Evolutionary conservation across 441 rosid genomes (phyloP).

Genomic region (Lepidium campestre): DNA sequence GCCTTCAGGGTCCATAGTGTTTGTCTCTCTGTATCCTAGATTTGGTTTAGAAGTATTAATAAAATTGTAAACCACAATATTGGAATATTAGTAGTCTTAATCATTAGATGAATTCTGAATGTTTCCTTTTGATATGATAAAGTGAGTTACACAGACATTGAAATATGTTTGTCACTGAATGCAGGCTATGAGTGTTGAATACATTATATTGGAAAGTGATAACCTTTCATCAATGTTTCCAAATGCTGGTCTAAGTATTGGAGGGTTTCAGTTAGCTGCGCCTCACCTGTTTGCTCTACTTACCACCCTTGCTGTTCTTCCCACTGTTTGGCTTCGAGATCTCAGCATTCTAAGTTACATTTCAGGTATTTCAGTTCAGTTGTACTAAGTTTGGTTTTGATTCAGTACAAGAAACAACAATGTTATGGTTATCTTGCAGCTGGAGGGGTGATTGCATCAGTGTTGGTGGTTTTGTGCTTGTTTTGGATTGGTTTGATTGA

Average conservation of each 20-base stretch:
- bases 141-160: not conserved
- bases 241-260: conserved; percentile 54
- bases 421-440: conserved; percentile 38
- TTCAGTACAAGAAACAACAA: not conserved
- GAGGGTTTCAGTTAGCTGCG: conserved; percentile 48
- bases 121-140: not conserved
- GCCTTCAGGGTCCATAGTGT: conserved; percentile 14
- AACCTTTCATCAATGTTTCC: conserved; percentile 82
- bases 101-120: not conserved
- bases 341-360: conserved; percentile 78
- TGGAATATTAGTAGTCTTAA: not conserved
- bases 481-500: conserved; percentile 83
- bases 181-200: conserved; percentile 90
- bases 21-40: not conserved
- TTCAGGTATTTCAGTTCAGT: conserved; percentile 40
- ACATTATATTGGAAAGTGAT: conserved; percentile 82
- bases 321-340: conserved; percentile 90
- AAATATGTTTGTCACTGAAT: conserved; percentile 2
- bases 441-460: conserved; percentile 87
- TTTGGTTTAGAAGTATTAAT: not conserved
- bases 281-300: conserved; percentile 64
- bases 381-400: no score
- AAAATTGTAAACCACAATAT: not conserved
- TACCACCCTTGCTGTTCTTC: conserved; percentile 71
- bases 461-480: conserved; percentile 68